Evolutionary conservation across 2,329 filamentous ascomycete genomes (phyloP), one percentile per base, ranked within the genome.

Genomic region (Thelonectria rubi): DNA sequence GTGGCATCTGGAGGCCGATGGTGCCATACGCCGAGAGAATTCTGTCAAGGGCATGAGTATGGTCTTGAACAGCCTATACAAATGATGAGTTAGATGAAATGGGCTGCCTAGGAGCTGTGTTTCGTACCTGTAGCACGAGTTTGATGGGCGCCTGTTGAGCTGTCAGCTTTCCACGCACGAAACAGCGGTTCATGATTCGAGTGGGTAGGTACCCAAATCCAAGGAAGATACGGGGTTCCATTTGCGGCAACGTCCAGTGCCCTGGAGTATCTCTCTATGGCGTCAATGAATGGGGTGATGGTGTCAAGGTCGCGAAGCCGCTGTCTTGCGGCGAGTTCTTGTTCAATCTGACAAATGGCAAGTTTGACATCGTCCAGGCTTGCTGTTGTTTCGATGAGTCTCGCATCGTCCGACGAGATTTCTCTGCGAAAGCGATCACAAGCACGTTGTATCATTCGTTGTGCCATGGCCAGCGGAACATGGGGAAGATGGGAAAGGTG

Each of bases 131-230:
- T 12, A 58, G 55, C 7, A 58, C 34, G 0, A 58, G 5, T 30
- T 58, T 58, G 15, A 58, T 12, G 24, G 55, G 55, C 18, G 55
- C 55, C 55, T 58, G 18, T 12, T 20, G 6, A n/a, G n/a, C 3
- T 26, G 20, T 46, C 24, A 52, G 17, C 32, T 37, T 32, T 39
- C 12, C 5, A 24, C 21, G 14, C 3, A 37, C 48, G 18, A 12
- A n/a, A 32, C n/a, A n/a, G n/a, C 30, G 12, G 37, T 14, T 40
- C 9, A 5, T 18, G 14, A 34, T 30, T n/a, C n/a, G n/a, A n/a
- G 26, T 9, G 30, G 14, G 7, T 12, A 20, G 47, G 24, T 45
- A 58, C 55, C 55, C 55, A 58, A n/a, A 34, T 17, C 18, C 21
- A 58, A 14, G 55, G 37, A 9, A 58, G n/a, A 51, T 24, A 58